Percentiles rank a stretch among this genome's conserved stretches.
Conservation (phyloP, 257 asterid species). For the Capsicum pubescens region DNA sequence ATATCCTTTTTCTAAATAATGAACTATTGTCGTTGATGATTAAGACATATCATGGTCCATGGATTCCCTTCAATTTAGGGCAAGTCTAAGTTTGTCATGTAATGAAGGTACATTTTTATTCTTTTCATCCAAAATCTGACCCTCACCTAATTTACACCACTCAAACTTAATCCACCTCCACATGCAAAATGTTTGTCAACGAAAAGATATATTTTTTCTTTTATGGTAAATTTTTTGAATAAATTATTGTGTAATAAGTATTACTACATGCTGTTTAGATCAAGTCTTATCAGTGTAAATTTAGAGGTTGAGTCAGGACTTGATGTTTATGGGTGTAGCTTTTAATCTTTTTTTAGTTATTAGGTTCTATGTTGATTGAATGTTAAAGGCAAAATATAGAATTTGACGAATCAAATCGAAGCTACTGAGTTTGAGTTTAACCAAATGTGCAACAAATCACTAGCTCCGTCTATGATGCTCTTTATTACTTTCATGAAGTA, state of each 20-base stretch:
- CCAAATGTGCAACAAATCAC: too few relatives aligned
- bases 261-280: background rate
- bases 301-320: background rate
- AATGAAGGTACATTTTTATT: slow-evolving; percentile 9
- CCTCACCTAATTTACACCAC: background rate
- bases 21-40: slow-evolving; percentile 10
- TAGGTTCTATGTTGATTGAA: too few relatives aligned
- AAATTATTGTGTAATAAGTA: background rate
- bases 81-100: slow-evolving; percentile 31
- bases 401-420: too few relatives aligned
- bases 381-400: too few relatives aligned
- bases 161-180: background rate
- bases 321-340: too few relatives aligned
- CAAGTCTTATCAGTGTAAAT: background rate
- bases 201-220: background rate
- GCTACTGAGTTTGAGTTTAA: too few relatives aligned
- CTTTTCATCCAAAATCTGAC: background rate
- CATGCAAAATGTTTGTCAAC: background rate
- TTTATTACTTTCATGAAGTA: background rate
- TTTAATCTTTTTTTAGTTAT: too few relatives aligned
- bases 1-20: background rate
- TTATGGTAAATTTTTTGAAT: background rate
- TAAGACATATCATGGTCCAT: slow-evolving; percentile 25
- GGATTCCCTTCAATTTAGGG: slow-evolving; percentile 22
- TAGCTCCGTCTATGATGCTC: background rate